Evolutionary conservation across 345 rosid species (phyloP).

Genomic region (Theobroma cacao): DNA sequence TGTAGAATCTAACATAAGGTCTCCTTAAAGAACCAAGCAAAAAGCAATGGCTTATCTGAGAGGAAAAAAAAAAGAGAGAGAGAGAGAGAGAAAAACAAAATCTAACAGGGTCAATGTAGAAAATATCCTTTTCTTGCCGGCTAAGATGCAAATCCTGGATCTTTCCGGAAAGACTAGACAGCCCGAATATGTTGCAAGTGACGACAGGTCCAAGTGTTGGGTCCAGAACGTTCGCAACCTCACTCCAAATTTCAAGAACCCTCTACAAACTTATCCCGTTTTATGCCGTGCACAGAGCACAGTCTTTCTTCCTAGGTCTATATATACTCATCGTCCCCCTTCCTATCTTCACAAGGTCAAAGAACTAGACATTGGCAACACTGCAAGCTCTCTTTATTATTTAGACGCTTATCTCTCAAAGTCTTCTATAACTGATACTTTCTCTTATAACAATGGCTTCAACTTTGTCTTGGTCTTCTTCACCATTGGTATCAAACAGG

Average conservation of each 20-base stretch:
- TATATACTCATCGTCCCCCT: background rate
- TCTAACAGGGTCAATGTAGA: background rate
- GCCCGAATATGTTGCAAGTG: background rate
- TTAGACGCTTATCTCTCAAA: background rate
- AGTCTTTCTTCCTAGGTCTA: slow-evolving; percentile 11
- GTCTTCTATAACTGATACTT: background rate
- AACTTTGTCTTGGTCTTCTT: slow-evolving; percentile 28
- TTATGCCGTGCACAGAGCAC: slow-evolving; percentile 9
- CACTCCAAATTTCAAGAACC: slow-evolving; percentile 23
- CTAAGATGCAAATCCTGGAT: slow-evolving; percentile 4
- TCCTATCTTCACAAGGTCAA: background rate
- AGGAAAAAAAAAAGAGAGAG: background rate
- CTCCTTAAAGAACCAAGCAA: background rate
- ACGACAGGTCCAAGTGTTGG: slow-evolving; percentile 6
- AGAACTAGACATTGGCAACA: background rate
- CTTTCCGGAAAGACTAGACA: slow-evolving; percentile 16
- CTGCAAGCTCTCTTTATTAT: background rate
- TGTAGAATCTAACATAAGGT: background rate
- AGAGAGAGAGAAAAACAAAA: background rate
- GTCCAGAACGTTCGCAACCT: slow-evolving; percentile 9
- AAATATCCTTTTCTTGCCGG: background rate
- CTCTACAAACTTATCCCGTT: slow-evolving; percentile 22
- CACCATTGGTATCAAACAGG: slow-evolving; percentile 21
- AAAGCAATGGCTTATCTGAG: background rate
- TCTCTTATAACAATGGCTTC: slow-evolving; percentile 32